Evolutionary conservation across 208 protist genomes (phyloP).

Genomic region (Acanthamoeba sp.): DNA sequence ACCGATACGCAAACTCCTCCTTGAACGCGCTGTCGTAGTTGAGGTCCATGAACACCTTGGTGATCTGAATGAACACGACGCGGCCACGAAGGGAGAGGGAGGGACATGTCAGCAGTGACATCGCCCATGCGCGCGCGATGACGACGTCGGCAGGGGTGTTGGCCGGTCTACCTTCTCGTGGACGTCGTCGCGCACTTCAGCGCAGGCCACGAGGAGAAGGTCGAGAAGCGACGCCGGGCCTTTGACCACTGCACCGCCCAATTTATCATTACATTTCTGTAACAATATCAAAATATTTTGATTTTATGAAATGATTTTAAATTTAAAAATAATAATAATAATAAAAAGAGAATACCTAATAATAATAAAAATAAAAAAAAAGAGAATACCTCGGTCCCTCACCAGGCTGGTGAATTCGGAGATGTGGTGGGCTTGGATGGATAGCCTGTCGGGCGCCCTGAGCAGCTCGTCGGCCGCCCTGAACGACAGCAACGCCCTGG

Average conservation of each 20-base stretch:
- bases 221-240: neutral
- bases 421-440: neutral
- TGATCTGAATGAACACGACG: too few species aligned
- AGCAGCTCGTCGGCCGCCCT: neutral
- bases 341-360: too few species aligned
- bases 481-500: neutral
- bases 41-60: constrained; percentile 44
- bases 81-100: neutral
- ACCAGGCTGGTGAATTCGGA: neutral
- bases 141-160: too few species aligned
- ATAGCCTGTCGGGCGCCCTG: neutral
- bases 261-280: neutral
- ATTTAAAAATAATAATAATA: too few species aligned
- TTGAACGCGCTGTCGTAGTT: constrained; percentile 45
- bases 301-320: too few species aligned
- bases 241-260: neutral
- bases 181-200: neutral
- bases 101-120: neutral
- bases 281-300: too few species aligned
- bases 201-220: neutral
- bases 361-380: too few species aligned
- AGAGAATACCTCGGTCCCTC: neutral
- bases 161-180: neutral
- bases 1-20: neutral
- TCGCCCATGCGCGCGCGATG: too few species aligned